Evolutionary conservation across 805 yeast species (phyloP), one percentile per base, ranked within the genome.

Genomic region (Suhomyces vadensis): DNA sequence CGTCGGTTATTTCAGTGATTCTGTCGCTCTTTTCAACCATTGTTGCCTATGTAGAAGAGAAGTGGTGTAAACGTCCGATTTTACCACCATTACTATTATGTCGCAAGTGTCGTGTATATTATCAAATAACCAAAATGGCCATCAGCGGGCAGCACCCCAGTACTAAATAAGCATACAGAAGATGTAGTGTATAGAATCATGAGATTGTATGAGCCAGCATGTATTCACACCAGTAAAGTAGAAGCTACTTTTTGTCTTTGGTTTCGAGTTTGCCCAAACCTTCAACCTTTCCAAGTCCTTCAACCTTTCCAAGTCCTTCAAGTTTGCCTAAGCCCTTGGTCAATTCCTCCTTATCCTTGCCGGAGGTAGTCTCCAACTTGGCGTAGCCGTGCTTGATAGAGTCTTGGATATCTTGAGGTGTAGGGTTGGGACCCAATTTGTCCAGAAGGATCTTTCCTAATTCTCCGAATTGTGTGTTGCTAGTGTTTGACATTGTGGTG

Each of bases 381-480:
- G 51, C 37, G 37, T 19, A 35, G 22, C 42, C 42, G 9, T 42
- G 35, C 24, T 29, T 39, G 41, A 35, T 13, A 27, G 43, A 16
- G 13, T 37, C 36, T 13, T 31, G 37, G 22, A 41, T n/a, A 21
- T 39, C 39, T n/a, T 33, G 33, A 10, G 21, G 21, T 1, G 35
- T 10, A 5, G 41, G 42, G 38, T 40, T 43, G n/a, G 42, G 20
- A 6, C 48, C 48, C 21, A 41, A 35, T 31, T 44, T 36, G 38
- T 37, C 39, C 20, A 27, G 21, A 23, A 40, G 43, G 19, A 46
- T 31, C 22, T 46, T 39, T n/a, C 49, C 49, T 11, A 46, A 36
- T 25, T 46, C 46, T 17, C 49, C 49, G 35, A 46, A 46, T 36
- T 42, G 40, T 11, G 8, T 17, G 5, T 13, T 13, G 24, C 16